Base-by-base conservation (phyloP, 179 eudicot genomes). In the Nepenthes alata region DNA sequence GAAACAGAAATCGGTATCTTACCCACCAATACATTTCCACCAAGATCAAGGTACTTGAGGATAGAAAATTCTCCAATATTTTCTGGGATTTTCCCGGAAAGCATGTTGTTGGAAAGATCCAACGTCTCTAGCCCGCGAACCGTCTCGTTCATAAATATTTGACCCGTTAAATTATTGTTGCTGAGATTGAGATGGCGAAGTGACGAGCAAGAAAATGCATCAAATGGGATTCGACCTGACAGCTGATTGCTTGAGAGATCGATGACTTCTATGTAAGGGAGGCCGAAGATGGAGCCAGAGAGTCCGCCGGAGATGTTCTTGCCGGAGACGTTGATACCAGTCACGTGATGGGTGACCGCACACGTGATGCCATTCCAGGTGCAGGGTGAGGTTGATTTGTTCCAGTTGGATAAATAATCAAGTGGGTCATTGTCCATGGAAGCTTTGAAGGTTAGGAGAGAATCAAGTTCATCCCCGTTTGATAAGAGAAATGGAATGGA, bases 91-190 rank as follows among this genome's bases (percentile, higher is more conserved):
- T 50, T 9, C 2, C 89, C 95, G 0, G 82, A 76, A 10, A 89
- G 67, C 76, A 89, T 73, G 79, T 89, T 89, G 73, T 89, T 87
- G 14, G 91, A 89, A 2, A 89, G 63, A 73, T 89, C 97, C 63
- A 89, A 61, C 4, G 66, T 77, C 66, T 78, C 62, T 15, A 87
- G 84, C 55, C 44, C 11, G 1, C 82, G 66, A 60, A 50, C 61
- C 1, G 58, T 41, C 55, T 61, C 60, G 44, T 44, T 36, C 7
- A 86, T 95, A 25, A 25, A 25, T 15, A 84, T 60, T 38, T 37
- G 59, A 34, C 91, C 87, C 0, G 96, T 84, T 57, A 89, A 56
- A 58, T 89, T 89, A 47, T 89, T 89, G 76, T 74, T 78, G 83
- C 95, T 89, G 1, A 89, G 67, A 68, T 89, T 89, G 73, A 89